phyloP scores from a whole-genome alignment of 208 protist species.

The Crithidia bombi region DNA sequence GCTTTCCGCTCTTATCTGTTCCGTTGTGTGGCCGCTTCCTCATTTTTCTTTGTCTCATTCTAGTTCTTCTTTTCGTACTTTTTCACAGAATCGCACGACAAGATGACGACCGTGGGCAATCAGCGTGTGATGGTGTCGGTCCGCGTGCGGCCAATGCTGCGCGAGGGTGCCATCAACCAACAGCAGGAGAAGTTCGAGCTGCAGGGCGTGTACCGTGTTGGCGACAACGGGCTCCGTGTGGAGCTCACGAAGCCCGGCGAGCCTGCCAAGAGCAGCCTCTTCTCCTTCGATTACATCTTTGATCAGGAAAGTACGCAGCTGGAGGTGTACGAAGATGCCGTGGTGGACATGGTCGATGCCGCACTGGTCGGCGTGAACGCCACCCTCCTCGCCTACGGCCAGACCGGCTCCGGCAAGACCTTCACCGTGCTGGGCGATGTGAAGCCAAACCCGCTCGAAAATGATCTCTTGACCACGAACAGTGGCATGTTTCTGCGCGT shows the following conservation, averaged over 20 bases:
- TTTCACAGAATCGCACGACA: background rate
- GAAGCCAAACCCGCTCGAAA: conserved; percentile 63
- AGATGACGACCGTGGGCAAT: conserved; percentile 46
- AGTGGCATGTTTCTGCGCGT: conserved; percentile 91
- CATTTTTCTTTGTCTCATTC: conserved; percentile 5
- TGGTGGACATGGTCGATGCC: conserved; percentile 79
- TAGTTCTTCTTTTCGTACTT: background rate
- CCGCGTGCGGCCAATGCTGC: conserved; percentile 79
- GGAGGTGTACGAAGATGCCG: conserved; percentile 91
- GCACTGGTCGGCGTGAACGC: conserved; percentile 84
- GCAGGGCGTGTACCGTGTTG: conserved; percentile 48
- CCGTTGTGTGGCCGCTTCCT: background rate
- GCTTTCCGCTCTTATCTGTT: background rate
- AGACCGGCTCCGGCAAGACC: conserved; percentile 93
- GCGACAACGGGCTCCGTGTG: conserved; percentile 70
- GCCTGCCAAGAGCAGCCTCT: conserved; percentile 59
- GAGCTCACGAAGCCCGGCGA: conserved; percentile 53
- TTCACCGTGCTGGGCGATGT: conserved; percentile 84
- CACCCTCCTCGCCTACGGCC: conserved; percentile 88
- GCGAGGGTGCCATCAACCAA: conserved; percentile 58
- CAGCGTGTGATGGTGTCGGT: conserved; percentile 86
- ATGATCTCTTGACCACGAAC: conserved; percentile 76
- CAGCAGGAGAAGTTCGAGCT: conserved; percentile 77
- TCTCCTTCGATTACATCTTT: conserved; percentile 90
- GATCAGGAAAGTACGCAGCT: conserved; percentile 86